Conservation (phyloP, 2,329 filamentous ascomycete genomes). For the Paecilomyces sp. region DNA sequence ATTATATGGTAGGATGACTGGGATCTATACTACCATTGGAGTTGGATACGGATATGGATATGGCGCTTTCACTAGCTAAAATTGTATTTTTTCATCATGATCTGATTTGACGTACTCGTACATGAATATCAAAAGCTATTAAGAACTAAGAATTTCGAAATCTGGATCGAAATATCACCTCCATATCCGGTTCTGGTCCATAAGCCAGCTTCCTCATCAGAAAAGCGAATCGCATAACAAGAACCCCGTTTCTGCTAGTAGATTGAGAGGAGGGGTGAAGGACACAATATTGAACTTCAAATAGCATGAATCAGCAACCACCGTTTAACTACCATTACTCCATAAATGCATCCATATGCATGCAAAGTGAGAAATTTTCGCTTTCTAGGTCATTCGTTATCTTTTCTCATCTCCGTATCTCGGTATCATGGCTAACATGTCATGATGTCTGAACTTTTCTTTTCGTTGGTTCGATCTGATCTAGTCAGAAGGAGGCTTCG, state of each 20-base stretch:
- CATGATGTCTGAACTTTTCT: neutral
- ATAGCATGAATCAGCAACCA: neutral
- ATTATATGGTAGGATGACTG: neutral
- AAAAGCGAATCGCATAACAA: neutral
- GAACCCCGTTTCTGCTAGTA: neutral
- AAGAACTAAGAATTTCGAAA: neutral
- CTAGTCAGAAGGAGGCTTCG: constrained; percentile 18
- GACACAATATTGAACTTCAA: neutral
- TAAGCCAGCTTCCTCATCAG: neutral
- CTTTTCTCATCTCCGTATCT: neutral
- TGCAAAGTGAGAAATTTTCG: neutral
- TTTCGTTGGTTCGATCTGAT: neutral
- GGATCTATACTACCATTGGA: neutral
- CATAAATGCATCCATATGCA: neutral
- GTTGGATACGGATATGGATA: neutral
- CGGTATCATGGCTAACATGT: neutral
- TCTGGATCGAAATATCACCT: neutral
- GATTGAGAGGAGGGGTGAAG: neutral
- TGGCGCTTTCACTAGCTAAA: neutral
- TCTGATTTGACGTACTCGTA: neutral
- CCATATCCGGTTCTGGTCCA: neutral
- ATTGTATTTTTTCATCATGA: neutral
- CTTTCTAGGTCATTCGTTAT: neutral
- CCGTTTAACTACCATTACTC: neutral
- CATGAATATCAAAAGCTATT: neutral